Percentiles rank a stretch among this genome's conserved stretches.
These are phyloP conservation scores for Cubamyces lactineus DNA, from an alignment of 768 basidiomycete genomes.

Conservation along the genomic window DNA sequence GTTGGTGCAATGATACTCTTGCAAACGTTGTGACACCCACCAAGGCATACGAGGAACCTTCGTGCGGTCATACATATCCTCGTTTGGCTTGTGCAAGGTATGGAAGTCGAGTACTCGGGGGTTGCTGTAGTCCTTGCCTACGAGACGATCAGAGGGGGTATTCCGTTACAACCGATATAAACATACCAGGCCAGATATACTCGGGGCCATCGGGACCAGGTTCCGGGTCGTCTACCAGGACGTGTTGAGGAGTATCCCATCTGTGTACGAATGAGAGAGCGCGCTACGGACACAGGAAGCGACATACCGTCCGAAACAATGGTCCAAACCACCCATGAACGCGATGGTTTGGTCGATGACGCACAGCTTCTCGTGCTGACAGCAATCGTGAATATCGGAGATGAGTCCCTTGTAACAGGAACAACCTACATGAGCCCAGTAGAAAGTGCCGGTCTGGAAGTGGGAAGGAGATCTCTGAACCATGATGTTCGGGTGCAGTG, in stretches of 20 bases:
- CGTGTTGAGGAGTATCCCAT: conserved; percentile 98
- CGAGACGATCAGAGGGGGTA: background rate
- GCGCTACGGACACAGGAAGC: background rate
- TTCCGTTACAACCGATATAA: background rate
- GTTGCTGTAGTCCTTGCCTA: conserved; percentile 96
- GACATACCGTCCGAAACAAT: conserved; percentile 81
- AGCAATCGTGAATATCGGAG: background rate
- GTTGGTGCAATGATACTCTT: background rate
- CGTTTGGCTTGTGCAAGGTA: conserved; percentile 83
- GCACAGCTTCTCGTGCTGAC: conserved; percentile 94
- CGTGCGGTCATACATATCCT: conserved; percentile 92
- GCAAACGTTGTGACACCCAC: conserved; percentile 45
- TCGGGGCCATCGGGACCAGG: conserved; percentile 56
- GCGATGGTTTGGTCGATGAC: conserved; percentile 97
- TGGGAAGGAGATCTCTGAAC: conserved; percentile 97
- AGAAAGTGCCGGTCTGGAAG: conserved; percentile 95
- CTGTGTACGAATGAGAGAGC: conserved; percentile 37
- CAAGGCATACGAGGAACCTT: conserved; percentile 96
- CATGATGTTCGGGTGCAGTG: conserved; percentile 90
- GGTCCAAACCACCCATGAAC: conserved; percentile 97
- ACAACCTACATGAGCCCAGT: conserved; percentile 91
- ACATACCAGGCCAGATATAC: conserved; percentile 83
- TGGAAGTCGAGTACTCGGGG: conserved; percentile 87
- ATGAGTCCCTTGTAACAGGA: background rate
- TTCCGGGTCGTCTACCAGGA: conserved; percentile 84